These are phyloP conservation scores for Xylaria arbuscula DNA, from an alignment of 2,329 filamentous ascomycete genomes.

Conservation along the genomic window DNA sequence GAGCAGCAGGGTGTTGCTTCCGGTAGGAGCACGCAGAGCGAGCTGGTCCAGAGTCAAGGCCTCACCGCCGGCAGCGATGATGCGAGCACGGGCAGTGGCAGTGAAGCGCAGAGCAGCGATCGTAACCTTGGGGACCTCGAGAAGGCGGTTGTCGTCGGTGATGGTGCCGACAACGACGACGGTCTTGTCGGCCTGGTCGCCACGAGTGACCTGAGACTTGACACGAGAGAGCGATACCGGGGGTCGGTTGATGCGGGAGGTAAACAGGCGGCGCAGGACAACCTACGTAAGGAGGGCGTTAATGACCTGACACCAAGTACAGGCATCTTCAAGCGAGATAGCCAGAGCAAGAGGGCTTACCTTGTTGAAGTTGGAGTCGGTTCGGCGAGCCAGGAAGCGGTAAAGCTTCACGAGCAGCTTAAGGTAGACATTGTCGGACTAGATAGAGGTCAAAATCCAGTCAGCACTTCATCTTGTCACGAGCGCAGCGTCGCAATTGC, in stretches of 20 bases:
- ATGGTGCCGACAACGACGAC: constrained; percentile 94
- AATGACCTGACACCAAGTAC: constrained; percentile 13
- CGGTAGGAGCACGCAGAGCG: constrained; percentile 92
- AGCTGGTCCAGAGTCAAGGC: constrained; percentile 96
- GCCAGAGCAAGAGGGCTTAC: constrained; percentile 20
- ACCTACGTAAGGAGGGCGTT: constrained; percentile 55
- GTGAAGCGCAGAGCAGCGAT: constrained; percentile 97
- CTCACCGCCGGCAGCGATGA: constrained; percentile 93
- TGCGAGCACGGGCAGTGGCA: constrained; percentile 92
- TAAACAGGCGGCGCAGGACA: constrained; percentile 95
- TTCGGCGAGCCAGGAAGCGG: constrained; percentile 95
- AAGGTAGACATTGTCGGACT: constrained; percentile 96
- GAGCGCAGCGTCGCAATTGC: neutral
- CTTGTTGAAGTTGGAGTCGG: constrained; percentile 98
- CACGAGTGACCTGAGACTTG: constrained; percentile 74
- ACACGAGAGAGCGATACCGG: constrained; percentile 96
- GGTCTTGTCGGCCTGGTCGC: constrained; percentile 77
- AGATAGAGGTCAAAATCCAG: neutral
- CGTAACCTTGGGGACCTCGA: constrained; percentile 90
- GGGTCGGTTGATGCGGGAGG: constrained; percentile 98
- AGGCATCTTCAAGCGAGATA: neutral
- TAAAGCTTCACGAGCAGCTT: constrained; percentile 98
- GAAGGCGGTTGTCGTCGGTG: constrained; percentile 96
- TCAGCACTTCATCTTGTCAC: constrained; percentile 20
- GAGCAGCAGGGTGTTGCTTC: constrained; percentile 95